Conservation (phyloP, 345 rosid genomes). For the Salix exigua region DNA sequence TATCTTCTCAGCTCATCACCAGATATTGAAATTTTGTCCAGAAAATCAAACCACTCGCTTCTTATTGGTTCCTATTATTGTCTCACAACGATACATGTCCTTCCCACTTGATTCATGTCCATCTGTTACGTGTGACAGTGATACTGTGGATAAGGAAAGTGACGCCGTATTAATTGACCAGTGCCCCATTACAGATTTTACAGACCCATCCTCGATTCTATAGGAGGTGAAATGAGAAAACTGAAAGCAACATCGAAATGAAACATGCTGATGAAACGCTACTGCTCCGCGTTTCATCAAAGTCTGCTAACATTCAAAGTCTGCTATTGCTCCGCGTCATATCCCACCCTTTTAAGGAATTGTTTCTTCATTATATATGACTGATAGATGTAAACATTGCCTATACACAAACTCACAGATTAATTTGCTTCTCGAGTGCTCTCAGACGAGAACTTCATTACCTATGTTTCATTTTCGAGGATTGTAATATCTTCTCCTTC, state of each 20-base stretch:
- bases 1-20: neutral
- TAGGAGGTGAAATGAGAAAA: neutral
- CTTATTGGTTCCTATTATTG: neutral
- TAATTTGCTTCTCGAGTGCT: neutral
- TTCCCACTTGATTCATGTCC: neutral
- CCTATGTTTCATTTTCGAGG: neutral
- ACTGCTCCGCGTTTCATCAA: neutral
- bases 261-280: neutral
- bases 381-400: neutral
- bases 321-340: neutral
- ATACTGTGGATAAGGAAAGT: neutral
- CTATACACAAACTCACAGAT: neutral
- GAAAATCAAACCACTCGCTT: neutral
- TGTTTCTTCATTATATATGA: neutral
- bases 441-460: neutral
- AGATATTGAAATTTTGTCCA: conserved; percentile 16
- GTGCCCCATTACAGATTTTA: neutral
- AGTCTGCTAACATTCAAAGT: neutral
- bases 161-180: neutral
- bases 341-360: neutral
- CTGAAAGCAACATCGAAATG: neutral
- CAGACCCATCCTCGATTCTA: neutral
- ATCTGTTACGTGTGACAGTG: neutral
- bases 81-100: neutral
- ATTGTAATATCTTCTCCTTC: too few relatives aligned